Conservation (phyloP, 441 rosid genomes). For the Gossypium armourianum region DNA sequence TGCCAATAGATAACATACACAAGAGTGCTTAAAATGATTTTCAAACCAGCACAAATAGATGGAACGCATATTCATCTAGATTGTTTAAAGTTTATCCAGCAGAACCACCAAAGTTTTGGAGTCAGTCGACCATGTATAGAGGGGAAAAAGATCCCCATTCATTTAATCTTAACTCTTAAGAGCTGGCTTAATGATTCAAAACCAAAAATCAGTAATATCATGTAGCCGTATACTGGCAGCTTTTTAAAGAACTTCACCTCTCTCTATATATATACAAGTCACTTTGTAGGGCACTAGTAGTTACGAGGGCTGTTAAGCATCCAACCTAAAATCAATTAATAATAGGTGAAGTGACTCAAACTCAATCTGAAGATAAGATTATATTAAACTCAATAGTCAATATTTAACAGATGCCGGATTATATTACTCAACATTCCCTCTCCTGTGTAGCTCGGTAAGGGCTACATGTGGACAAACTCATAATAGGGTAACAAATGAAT, state of each 20-base stretch:
- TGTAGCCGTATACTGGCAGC: not conserved
- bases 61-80: not conserved
- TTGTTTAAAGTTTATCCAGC: not conserved
- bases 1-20: not conserved
- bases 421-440: not conserved
- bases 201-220: not conserved
- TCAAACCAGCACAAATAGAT: not conserved
- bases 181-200: not conserved
- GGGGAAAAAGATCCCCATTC: not conserved
- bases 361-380: not conserved
- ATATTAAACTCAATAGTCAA: not conserved
- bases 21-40: not conserved
- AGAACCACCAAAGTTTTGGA: not conserved
- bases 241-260: not conserved
- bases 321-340: not conserved
- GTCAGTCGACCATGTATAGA: not conserved
- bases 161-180: not conserved
- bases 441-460: not conserved
- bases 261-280: not conserved
- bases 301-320: not conserved
- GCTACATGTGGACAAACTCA: conserved; percentile 1
- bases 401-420: not conserved
- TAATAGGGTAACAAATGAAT: not conserved
- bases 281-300: not conserved
- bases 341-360: not conserved